These are phyloP conservation scores for Silene coronaria DNA, from an alignment of 179 eudicot genomes.

Conservation along the genomic window DNA sequence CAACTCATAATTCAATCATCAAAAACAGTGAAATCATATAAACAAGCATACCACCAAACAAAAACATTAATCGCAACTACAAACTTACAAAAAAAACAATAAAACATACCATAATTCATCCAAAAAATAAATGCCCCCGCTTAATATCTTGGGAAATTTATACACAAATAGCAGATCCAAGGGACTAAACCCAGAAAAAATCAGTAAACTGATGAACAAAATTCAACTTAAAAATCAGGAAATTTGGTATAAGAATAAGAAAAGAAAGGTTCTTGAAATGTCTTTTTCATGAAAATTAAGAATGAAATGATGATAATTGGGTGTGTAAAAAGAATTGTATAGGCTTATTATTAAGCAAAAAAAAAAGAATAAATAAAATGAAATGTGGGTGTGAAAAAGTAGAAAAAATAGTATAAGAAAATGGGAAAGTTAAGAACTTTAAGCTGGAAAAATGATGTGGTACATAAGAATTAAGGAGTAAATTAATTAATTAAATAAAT, in stretches of 20 bases:
- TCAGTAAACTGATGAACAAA: conserved; percentile 1
- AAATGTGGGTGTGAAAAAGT: background rate
- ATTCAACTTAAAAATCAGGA: background rate
- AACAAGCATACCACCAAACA: background rate
- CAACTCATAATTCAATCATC: conserved; percentile 1
- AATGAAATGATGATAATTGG: background rate
- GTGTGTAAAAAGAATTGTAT: conserved; percentile 11
- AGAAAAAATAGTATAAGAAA: background rate
- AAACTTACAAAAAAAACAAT: background rate
- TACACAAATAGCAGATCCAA: background rate
- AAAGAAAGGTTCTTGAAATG: background rate
- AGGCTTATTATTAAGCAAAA: background rate
- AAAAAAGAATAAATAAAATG: background rate
- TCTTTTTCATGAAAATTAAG: conserved; percentile 12
- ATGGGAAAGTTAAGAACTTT: conserved; percentile 27
- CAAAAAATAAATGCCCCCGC: conserved; percentile 30
- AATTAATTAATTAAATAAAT: background rate
- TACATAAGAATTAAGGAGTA: conserved; percentile 1
- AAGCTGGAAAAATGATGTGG: conserved; percentile 25
- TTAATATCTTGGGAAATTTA: background rate
- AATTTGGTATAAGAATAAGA: background rate
- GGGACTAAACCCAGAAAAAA: conserved; percentile 8
- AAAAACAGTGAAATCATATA: background rate
- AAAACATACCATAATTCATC: conserved; percentile 26
- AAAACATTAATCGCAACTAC: background rate